Conservation (phyloP, 169 alveolate species). For the Plasmodium inui region DNA sequence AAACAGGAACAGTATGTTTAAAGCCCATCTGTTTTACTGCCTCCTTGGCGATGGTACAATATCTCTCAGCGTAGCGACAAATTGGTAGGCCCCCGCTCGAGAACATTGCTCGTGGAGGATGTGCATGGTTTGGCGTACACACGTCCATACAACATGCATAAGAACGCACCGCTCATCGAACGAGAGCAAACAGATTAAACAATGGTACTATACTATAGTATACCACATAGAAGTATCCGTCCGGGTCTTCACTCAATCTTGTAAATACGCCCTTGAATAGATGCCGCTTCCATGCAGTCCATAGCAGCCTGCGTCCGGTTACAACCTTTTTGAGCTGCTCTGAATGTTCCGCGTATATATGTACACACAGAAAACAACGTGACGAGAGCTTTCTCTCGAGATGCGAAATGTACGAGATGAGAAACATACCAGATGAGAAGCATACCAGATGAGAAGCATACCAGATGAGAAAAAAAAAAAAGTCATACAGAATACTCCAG, state of each 20-base stretch:
- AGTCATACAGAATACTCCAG: background rate
- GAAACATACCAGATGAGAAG: too few relatives aligned
- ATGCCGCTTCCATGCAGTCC: background rate
- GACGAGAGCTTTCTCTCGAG: background rate
- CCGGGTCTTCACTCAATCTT: background rate
- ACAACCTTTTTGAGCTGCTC: background rate
- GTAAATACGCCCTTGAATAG: background rate
- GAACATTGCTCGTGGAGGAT: background rate
- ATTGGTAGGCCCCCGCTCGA: background rate
- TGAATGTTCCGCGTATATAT: background rate
- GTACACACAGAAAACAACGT: background rate
- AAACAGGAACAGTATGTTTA: background rate
- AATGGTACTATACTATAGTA: background rate
- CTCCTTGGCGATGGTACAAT: background rate
- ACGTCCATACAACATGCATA: background rate
- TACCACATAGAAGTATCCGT: background rate
- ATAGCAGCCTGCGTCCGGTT: background rate
- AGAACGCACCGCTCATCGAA: background rate
- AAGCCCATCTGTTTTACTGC: constrained; percentile 19
- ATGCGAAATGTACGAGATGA: too few relatives aligned
- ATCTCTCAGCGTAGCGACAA: constrained; percentile 13
- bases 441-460: too few relatives aligned
- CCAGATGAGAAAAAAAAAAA: background rate
- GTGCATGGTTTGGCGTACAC: background rate
- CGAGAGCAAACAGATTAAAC: background rate